Evolutionary conservation across 2,329 filamentous ascomycete species (phyloP), one percentile per base, ranked within the genome.

Genomic region (Diplodia sapinea): DNA sequence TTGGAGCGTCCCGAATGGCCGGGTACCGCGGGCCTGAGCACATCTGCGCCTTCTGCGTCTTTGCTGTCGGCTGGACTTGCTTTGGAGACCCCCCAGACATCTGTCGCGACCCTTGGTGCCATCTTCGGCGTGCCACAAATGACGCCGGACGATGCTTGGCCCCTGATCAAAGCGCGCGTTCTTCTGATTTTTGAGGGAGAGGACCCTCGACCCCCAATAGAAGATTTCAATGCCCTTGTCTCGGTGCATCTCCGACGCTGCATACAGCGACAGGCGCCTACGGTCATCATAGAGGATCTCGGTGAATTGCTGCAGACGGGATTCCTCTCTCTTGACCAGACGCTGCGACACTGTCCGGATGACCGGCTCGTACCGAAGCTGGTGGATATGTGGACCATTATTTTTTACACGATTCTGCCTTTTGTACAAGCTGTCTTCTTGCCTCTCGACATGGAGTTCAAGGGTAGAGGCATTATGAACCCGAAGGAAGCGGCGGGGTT

Each of bases 351-450:
- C 55, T 89, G 93, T 0, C 86, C 92, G 0, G 94, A 98, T 74
- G 94, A 97, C 69, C 87, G 90, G 40, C 86, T 98, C n/a, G 93
- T 98, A 26, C 92, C 93, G 0, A 89, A 93, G 67, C 84, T 99
- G 0, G 94, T 97, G 2, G 93, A 97, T 76, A 89, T 97, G 75
- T 99, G 95, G 95, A 87, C 96, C 68, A 89, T 95, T 56, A 94
- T 95, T 0, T 97, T 97, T 74, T 94, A 93, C 2, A 91, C 88
- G 7, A 92, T 98, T 47, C 81, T 98, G 5, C 95, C 95, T 0
- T 98, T 97, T 75, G 89, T 99, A 73, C 94, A 98, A 81, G 93
- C 94, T 1, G 94, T 97, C 0, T 97, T 99, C 75, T 82, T 99
- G 1, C 95, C 94, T 0, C 82, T 99, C 1, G 95, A 99, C 74